Percentiles rank a stretch among this genome's conserved stretches.
Evolutionary conservation across 192 early-diverging fungal genomes (phyloP).

Genomic region (Chytriomyces confervae): DNA sequence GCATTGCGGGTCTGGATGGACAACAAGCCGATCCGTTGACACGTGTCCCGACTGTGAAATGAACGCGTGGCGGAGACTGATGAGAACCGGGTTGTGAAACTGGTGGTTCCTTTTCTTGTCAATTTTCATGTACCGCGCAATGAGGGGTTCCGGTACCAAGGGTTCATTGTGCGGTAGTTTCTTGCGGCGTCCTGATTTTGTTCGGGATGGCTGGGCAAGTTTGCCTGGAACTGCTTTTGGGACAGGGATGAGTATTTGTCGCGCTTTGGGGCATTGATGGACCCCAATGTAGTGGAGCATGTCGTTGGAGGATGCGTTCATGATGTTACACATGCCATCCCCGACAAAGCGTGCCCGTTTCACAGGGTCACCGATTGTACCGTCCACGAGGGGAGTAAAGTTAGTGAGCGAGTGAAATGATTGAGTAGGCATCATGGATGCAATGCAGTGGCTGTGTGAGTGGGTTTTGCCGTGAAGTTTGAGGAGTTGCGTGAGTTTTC

Average conservation of each 20-base stretch:
- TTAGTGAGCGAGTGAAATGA: background rate
- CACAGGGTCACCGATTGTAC: conserved; percentile 9
- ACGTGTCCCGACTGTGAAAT: background rate
- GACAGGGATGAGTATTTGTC: conserved; percentile 19
- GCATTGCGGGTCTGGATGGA: background rate
- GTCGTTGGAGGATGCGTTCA: conserved; percentile 3
- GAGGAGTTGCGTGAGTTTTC: background rate
- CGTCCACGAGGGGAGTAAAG: conserved; percentile 12
- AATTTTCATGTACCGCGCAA: conserved; percentile 22
- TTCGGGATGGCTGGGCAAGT: background rate
- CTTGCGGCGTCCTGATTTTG: background rate
- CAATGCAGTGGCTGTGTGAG: conserved; percentile 18
- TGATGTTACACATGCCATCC: conserved; percentile 1
- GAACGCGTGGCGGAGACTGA: background rate
- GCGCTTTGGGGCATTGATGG: conserved; percentile 18
- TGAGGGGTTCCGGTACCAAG: background rate
- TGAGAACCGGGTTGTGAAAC: conserved; percentile 19
- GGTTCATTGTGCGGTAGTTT: background rate
- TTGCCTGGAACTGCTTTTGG: conserved; percentile 11
- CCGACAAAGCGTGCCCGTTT: conserved; percentile 30
- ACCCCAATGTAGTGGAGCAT: conserved; percentile 18
- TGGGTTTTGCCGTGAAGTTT: background rate
- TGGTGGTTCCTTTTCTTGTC: conserved; percentile 24
- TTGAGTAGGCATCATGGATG: background rate
- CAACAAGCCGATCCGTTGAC: background rate